Conservation (phyloP, 1,284 basidiomycete species). For the Trichosporon asahii region DNA sequence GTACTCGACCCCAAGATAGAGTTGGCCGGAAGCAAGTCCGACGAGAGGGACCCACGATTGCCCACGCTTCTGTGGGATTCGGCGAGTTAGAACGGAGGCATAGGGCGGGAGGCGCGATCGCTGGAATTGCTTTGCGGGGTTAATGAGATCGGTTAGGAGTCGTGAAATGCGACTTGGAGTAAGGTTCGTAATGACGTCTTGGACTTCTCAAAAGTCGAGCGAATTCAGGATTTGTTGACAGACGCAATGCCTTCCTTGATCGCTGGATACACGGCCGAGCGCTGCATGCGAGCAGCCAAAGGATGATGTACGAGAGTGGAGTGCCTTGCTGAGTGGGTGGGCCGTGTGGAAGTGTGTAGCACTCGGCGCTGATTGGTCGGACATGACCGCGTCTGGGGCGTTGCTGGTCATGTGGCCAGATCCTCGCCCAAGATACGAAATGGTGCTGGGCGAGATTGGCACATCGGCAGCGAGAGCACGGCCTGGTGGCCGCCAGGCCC, state of each 20-base stretch:
- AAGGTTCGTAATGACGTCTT: conserved; percentile 1
- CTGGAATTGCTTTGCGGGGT: background rate
- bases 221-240: background rate
- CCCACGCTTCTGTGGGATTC: background rate
- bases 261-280: too few species aligned
- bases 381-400: background rate
- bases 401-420: background rate
- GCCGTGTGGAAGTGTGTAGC: background rate
- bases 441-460: background rate
- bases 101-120: background rate
- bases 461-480: background rate
- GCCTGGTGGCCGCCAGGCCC: background rate
- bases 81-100: background rate
- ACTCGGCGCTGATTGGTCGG: background rate
- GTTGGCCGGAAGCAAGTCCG: background rate
- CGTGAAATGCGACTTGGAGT: background rate
- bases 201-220: background rate
- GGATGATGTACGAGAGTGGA: background rate
- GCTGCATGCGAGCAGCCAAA: background rate
- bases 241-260: background rate
- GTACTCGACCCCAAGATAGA: background rate
- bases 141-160: background rate
- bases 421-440: background rate
- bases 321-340: background rate
- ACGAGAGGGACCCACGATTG: background rate